Conservation (phyloP, 2,329 filamentous ascomycete genomes). For the Zarea fungicola region DNA sequence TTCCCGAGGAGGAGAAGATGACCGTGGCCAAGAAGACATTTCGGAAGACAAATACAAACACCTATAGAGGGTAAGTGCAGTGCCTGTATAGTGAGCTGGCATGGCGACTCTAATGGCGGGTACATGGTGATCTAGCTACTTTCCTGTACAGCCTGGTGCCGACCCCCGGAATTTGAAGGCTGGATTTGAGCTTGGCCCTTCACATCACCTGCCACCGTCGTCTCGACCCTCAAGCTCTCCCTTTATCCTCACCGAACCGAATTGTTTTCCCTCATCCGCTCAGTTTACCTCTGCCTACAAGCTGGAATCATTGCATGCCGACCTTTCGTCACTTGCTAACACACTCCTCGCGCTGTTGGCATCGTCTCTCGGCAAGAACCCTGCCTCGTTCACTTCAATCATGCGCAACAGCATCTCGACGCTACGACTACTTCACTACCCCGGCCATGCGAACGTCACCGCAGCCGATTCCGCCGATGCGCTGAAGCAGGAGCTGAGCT, state of each 20-base stretch:
- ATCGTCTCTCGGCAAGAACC: constrained; percentile 12
- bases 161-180: constrained; percentile 39
- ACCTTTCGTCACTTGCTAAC: constrained; percentile 11
- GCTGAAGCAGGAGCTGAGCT: constrained; percentile 5
- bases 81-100: too few relatives aligned
- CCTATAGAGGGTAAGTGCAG: constrained; percentile 34
- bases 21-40: constrained; percentile 38
- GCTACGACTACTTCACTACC: constrained; percentile 15
- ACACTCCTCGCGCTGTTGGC: constrained; percentile 13
- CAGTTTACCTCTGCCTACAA: constrained; percentile 5
- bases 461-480: background rate
- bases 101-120: too few relatives aligned
- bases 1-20: constrained; percentile 32
- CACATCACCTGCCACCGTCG: constrained; percentile 12
- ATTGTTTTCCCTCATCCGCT: constrained; percentile 7
- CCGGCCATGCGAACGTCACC: background rate
- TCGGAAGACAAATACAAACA: constrained; percentile 33
- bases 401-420: constrained; percentile 14
- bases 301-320: constrained; percentile 13
- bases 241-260: constrained; percentile 13
- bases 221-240: constrained; percentile 11
- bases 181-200: constrained; percentile 39
- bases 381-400: constrained; percentile 11
- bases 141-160: constrained; percentile 33
- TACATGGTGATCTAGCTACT: constrained; percentile 29